phyloP scores from a whole-genome alignment of 1,139 yeast species.

The Neolecta irregularis region DNA sequence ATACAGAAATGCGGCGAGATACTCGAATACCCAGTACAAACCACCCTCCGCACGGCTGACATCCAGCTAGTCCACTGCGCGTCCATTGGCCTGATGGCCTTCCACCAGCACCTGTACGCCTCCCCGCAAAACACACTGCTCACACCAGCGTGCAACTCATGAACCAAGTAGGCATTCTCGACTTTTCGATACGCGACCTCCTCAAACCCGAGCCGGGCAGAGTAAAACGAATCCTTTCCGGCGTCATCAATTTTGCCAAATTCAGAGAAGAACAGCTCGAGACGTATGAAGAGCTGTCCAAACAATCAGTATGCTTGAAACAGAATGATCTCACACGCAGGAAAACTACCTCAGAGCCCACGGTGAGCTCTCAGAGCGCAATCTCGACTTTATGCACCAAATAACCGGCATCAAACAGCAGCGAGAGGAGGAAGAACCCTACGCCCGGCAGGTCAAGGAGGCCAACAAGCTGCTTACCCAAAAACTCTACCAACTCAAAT shows the following conservation, averaged over 20 bases:
- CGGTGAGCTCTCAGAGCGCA: slow-evolving; percentile 7
- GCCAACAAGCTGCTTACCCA: slow-evolving; percentile 47
- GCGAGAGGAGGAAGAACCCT: slow-evolving; percentile 16
- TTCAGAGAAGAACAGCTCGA: slow-evolving; percentile 64
- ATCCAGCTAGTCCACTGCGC: slow-evolving; percentile 7
- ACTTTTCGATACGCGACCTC: slow-evolving; percentile 57
- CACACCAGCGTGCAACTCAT: slow-evolving; percentile 17
- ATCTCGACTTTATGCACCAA: slow-evolving; percentile 17
- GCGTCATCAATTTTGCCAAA: slow-evolving; percentile 71
- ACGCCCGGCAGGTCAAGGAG: slow-evolving; percentile 35
- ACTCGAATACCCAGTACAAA: slow-evolving; percentile 8
- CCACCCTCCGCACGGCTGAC: background rate
- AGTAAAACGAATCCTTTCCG: slow-evolving; percentile 54
- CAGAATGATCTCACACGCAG: slow-evolving; percentile 23
- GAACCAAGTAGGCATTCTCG: slow-evolving; percentile 53
- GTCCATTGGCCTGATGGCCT: slow-evolving; percentile 10
- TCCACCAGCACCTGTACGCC: slow-evolving; percentile 9
- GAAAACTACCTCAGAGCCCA: slow-evolving; percentile 2
- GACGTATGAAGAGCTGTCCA: slow-evolving; percentile 49
- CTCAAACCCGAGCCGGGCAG: slow-evolving; percentile 56
- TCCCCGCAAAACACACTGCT: background rate
- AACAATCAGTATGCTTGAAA: slow-evolving; percentile 30
- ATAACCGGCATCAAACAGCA: slow-evolving; percentile 20
- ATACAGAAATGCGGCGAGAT: slow-evolving; percentile 17
- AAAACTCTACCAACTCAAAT: slow-evolving; percentile 48